Evolutionary conservation across 2,329 filamentous ascomycete species (phyloP).

Genomic region (Fusarium sp.): DNA sequence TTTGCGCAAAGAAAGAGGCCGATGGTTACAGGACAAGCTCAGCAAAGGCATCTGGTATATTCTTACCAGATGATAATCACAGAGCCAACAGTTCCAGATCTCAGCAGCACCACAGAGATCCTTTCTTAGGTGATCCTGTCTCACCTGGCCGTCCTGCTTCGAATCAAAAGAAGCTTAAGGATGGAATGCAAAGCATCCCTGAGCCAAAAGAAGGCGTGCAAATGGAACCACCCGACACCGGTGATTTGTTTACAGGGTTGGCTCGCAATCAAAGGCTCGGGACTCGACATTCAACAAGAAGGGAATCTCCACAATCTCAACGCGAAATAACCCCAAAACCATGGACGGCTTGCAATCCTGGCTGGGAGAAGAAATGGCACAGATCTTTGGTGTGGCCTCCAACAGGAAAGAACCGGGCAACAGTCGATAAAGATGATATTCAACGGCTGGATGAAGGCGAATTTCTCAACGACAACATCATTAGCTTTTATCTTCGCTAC

Average conservation of each 20-base stretch:
- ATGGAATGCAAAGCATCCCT: constrained; percentile 36
- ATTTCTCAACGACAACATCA: constrained; percentile 91
- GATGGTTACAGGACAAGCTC: background rate
- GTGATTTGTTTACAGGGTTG: background rate
- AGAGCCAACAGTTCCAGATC: background rate
- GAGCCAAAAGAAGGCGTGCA: background rate
- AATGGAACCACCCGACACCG: background rate
- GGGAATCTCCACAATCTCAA: constrained; percentile 22
- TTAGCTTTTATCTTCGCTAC: constrained; percentile 86
- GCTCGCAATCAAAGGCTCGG: constrained; percentile 27
- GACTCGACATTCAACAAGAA: constrained; percentile 42
- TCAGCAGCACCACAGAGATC: constrained; percentile 1
- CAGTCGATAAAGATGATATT: constrained; percentile 78
- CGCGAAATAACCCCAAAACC: constrained; percentile 32
- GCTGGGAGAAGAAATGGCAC: constrained; percentile 65
- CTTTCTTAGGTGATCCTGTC: constrained; percentile 14
- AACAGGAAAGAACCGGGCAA: constrained; percentile 68
- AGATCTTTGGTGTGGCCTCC: constrained; percentile 70
- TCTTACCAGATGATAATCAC: background rate
- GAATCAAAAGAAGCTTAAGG: constrained; percentile 40
- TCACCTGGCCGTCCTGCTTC: background rate
- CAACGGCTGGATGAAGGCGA: constrained; percentile 82
- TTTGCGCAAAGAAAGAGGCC: background rate
- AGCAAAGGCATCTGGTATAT: background rate
- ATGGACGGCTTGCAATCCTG: constrained; percentile 64